Base-by-base conservation (phyloP, 805 yeast species). In the Jamesozyma spencerorum region DNA sequence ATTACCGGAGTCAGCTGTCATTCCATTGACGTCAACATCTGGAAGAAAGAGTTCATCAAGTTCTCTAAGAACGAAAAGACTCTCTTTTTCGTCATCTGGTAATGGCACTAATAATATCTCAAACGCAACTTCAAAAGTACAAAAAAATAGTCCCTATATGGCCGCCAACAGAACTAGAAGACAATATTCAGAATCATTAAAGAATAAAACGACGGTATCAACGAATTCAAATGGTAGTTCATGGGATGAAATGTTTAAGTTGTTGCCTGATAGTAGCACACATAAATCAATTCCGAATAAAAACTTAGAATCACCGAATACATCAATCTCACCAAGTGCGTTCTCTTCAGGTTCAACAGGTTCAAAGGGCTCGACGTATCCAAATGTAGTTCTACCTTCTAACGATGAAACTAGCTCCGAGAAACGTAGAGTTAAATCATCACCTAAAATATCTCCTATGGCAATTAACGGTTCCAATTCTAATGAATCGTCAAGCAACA, bases 131-230 rank as follows among this genome's bases (percentile, higher is more conserved):
- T 48, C 64, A 35, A 48, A 63, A 48, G 60, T 54, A 46, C 42
- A 59, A 47, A 49, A 65, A 38, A 51, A 49, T 36, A 62, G 57
- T 42, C 68, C 58, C 39, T 63, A 46, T 40, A 49, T 45, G 40
- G 40, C 40, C 31, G 45, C 52, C 3, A 46, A 48, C 15, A 43
- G 51, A 28, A 20, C 46, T 10, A 48, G 45, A 38, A 45, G 44
- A 33, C 39, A 42, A 22, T 44, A 32, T 22, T 18, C 36, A 19
- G 42, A 39, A 39, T 29, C 34, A 29, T 30, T 39, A 10, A 39
- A 39, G 18, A 39, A 34, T 29, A 39, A 39, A 24, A 20, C 15
- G 3, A 31, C 34, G 14, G 20, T 29, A 5, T 35, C 34, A 30
- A 33, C 27, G 12, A 39, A 33, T 34, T 37, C 7, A 11, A 37